phyloP scores from a whole-genome alignment of 1,284 basidiomycete genomes.

The Austroboletus niveus region DNA sequence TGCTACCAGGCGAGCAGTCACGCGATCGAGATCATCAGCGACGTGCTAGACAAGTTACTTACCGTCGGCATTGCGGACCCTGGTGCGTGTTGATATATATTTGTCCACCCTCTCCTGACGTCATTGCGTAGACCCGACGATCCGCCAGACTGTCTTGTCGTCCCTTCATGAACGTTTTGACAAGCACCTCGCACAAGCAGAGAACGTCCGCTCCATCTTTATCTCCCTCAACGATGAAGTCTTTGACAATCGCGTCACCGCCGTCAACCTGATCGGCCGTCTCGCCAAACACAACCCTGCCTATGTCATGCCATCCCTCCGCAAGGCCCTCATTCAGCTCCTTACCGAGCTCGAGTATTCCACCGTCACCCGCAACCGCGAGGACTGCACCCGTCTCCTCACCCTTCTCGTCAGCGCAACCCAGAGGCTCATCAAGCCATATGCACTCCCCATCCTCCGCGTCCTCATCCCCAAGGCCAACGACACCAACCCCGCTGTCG shows the following conservation, averaged over 20 bases:
- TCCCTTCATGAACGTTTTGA: constrained; percentile 95
- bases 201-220: constrained; percentile 96
- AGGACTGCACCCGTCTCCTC: constrained; percentile 88
- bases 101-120: not conserved
- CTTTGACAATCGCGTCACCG: constrained; percentile 90
- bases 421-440: constrained; percentile 93
- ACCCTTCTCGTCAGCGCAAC: constrained; percentile 89
- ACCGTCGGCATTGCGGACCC: constrained; percentile 98
- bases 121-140: constrained; percentile 61
- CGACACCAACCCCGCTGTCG: constrained; percentile 84
- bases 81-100: constrained; percentile 45
- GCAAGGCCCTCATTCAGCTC: constrained; percentile 95
- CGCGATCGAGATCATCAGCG: constrained; percentile 96
- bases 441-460: constrained; percentile 93
- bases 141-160: constrained; percentile 86
- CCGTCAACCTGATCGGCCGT: constrained; percentile 90
- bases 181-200: constrained; percentile 97
- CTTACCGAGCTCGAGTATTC: constrained; percentile 98
- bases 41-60: constrained; percentile 95
- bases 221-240: constrained; percentile 98
- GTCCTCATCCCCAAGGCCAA: constrained; percentile 89
- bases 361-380: constrained; percentile 85
- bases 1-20: constrained; percentile 96
- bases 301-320: constrained; percentile 96
- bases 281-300: constrained; percentile 96